Evolutionary conservation across 805 yeast genomes (phyloP), one percentile per base, ranked within the genome.

Genomic region (Pichia nakasei): DNA sequence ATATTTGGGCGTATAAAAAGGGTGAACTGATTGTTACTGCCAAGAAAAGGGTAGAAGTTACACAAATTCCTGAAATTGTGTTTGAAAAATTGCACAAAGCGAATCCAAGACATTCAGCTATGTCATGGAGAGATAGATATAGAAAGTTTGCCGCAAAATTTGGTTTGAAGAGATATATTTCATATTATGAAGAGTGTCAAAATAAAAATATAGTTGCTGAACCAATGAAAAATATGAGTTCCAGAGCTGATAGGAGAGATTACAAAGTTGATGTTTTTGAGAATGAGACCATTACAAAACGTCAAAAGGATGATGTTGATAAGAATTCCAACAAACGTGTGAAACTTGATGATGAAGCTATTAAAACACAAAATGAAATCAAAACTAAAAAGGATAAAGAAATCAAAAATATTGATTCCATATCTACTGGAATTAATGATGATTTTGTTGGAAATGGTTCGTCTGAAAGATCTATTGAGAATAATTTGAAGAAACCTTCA

Each of bases 91-190:
- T 73, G 46, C 64, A 67, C 37, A 57, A 63, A 29, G 56, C 54
- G 33, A 57, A 64, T 44, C 74, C 81, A 11, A 63, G 70, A 32
- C 93, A 85, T 59, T 66, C 84, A 4, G 70, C 70, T 38, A 73
- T 75, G 54, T 80, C 89, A n/a, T 85, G 91, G 89, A 76, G 93
- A 59, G 93, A 84, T 57, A 70, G 93, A 49, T 84, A 75, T 58
- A 66, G 91, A 51, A 84, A 82, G 60, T 82, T 81, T 61, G 76
- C 82, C 11, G 59, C 74, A 4, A 67, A 68, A n/a, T 78, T 71
- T 54, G 88, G 88, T 26, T 67, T 82, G 44, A 75, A 73, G 49
- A 67, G 68, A 35, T 83, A 76, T 54, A 66, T 78, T 35, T 54
- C 56, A 3, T 77, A 78, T 52, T 81, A 75, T 57, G 76, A 76